Evolutionary conservation across 2,329 filamentous ascomycete genomes (phyloP), one percentile per base, ranked within the genome.

Genomic region (Trichoderma cornu-damae): DNA sequence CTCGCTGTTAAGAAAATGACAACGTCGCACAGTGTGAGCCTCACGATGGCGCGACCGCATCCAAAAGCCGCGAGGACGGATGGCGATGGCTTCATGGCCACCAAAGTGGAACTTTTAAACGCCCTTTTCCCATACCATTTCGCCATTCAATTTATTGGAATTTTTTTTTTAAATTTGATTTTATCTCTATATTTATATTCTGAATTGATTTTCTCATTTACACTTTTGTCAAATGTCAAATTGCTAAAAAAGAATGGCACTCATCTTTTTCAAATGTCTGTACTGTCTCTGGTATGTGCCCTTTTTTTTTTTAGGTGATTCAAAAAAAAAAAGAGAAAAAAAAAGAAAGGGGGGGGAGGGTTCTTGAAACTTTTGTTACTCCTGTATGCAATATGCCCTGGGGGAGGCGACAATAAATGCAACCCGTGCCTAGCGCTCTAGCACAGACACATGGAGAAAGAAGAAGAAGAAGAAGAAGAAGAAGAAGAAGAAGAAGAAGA

Each of bases 11-110:
- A 28, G 32, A 30, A 22, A 30, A 48, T 18, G 34, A 18, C 16
- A 50, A 42, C 22, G 57, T 48, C n/a, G 42, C 57, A 58, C 57
- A 58, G 49, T 58, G 57, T 54, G 49, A 48, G 18, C 43, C 34
- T 32, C n/a, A 20, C 22, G 49, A 34, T 52, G 16, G 35, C 16
- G 49, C 32, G 26, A n/a, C 16, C 28, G 28, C 9, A 9, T 30
- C n/a, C n/a, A n/a, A n/a, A 30, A 30, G 44, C 28, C 28, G 5
- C 24, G 18, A 22, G 9, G 18, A 16, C 3, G 16, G 9, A 3
- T 52, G 48, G 48, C 18, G 52, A 55, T 55, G 42, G 32, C 52
- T 47, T 55, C 52, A 55, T 22, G 18, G 12, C 1, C n/a, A n/a
- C n/a, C n/a, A n/a, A n/a, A n/a, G n/a, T n/a, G n/a, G n/a, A n/a